Conservation (phyloP, 2,329 filamentous ascomycete species). For the Fusarium equiseti region DNA sequence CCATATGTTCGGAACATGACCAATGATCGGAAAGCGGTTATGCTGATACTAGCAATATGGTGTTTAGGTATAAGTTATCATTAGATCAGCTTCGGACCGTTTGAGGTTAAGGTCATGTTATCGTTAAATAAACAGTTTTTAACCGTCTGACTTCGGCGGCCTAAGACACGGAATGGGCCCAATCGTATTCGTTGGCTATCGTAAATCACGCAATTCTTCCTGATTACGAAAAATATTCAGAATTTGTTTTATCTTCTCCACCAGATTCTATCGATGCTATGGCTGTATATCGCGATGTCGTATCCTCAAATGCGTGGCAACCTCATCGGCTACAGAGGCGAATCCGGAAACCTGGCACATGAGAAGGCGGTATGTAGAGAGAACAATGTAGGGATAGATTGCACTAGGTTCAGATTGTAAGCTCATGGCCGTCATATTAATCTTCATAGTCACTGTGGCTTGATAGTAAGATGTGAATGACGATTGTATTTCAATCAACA, state of each 20-base stretch:
- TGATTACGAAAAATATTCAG: neutral
- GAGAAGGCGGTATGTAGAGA: conserved; percentile 2
- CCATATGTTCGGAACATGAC: no score
- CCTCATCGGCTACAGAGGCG: neutral
- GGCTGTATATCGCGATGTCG: neutral
- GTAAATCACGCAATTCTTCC: no score
- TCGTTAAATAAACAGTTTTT: no score
- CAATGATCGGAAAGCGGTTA: no score
- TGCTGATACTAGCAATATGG: no score
- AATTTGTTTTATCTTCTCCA: neutral
- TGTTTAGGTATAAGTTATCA: no score
- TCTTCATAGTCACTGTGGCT: neutral
- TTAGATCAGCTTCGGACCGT: no score
- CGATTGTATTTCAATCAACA: neutral
- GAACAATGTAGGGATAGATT: neutral
- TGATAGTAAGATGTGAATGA: neutral
- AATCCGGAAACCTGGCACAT: neutral
- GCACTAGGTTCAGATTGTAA: neutral
- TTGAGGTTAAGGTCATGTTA: no score
- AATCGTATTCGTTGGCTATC: no score
- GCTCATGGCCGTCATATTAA: neutral
- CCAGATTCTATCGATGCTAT: neutral
- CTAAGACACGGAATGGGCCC: no score
- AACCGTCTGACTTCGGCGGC: no score
- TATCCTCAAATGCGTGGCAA: neutral